These are phyloP conservation scores for Fusarium illudens DNA, from an alignment of 2,329 filamentous ascomycete genomes.

Conservation along the genomic window DNA sequence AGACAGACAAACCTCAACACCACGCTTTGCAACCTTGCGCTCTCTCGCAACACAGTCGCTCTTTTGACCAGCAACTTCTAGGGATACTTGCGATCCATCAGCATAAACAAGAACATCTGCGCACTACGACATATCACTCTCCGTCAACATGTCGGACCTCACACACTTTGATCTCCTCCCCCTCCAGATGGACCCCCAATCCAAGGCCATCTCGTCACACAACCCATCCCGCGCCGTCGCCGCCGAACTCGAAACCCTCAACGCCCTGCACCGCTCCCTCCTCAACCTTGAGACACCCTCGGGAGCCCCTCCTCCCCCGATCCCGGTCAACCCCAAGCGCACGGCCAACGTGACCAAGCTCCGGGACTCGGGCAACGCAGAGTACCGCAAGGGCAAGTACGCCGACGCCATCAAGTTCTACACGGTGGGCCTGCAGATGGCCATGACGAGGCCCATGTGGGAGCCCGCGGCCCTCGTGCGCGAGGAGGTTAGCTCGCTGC, in stretches of 20 bases:
- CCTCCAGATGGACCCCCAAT: conserved; percentile 80
- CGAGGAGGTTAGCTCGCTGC: conserved; percentile 83
- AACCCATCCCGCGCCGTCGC: conserved; percentile 61
- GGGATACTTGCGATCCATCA: not conserved
- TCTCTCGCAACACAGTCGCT: conserved; percentile 22
- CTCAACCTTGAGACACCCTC: conserved; percentile 64
- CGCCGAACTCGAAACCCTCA: conserved; percentile 76
- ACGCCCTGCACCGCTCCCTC: conserved; percentile 79
- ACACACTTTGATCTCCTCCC: conserved; percentile 85
- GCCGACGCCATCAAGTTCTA: conserved; percentile 83
- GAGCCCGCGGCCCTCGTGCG: conserved; percentile 84
- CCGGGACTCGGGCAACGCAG: conserved; percentile 83
- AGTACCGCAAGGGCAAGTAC: conserved; percentile 81
- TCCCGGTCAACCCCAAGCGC: conserved; percentile 93
- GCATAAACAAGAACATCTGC: not conserved
- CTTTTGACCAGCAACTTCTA: conserved; percentile 11
- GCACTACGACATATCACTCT: not conserved
- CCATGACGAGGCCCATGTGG: conserved; percentile 81
- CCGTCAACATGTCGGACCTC: conserved; percentile 61
- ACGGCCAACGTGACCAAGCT: conserved; percentile 88
- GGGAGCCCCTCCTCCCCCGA: conserved; percentile 80
- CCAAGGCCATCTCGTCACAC: conserved; percentile 73
- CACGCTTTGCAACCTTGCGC: conserved; percentile 13
- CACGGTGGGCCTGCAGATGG: conserved; percentile 89
- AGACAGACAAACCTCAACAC: conserved; percentile 2